These are phyloP conservation scores for Populus hybrid DNA, from an alignment of 441 rosid genomes.

Conservation along the genomic window DNA sequence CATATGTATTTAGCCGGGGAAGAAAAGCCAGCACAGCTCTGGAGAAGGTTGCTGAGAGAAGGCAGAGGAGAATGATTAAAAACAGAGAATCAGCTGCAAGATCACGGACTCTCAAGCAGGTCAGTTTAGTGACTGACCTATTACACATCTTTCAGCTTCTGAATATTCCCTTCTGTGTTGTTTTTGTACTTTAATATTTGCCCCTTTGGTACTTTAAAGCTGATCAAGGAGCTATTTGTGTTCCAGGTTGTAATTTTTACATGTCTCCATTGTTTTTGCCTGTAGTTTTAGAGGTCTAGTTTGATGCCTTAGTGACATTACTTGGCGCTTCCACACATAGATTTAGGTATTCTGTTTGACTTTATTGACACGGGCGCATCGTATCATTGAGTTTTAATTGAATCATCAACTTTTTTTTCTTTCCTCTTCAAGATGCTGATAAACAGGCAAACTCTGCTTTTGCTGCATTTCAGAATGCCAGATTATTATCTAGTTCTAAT, in stretches of 20 bases:
- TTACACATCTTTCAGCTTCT: constrained; percentile 4
- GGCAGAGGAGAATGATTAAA: constrained; percentile 37
- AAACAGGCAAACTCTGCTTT: neutral
- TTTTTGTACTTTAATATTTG: neutral
- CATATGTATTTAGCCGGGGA: constrained; percentile 67
- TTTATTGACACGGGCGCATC: neutral
- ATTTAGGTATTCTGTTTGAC: neutral
- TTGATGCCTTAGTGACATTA: neutral
- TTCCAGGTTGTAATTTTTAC: neutral
- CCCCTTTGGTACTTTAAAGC: neutral
- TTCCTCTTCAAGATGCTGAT: constrained; percentile 3
- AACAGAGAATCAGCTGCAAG: constrained; percentile 98
- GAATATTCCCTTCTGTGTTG: constrained; percentile 3
- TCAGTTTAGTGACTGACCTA: constrained; percentile 28
- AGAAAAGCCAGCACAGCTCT: constrained; percentile 55
- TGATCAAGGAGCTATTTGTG: neutral
- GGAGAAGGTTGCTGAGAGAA: constrained; percentile 91
- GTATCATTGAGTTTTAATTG: neutral
- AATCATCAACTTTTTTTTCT: neutral
- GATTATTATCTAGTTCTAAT: neutral
- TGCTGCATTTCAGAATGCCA: neutral
- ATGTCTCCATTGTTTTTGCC: neutral
- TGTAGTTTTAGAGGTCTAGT: neutral
- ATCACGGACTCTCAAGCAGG: constrained; percentile 98
- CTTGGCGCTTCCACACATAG: neutral